Evolutionary conservation across 768 basidiomycete genomes (phyloP).

Genomic region (Udeniomyces megalosporus): DNA sequence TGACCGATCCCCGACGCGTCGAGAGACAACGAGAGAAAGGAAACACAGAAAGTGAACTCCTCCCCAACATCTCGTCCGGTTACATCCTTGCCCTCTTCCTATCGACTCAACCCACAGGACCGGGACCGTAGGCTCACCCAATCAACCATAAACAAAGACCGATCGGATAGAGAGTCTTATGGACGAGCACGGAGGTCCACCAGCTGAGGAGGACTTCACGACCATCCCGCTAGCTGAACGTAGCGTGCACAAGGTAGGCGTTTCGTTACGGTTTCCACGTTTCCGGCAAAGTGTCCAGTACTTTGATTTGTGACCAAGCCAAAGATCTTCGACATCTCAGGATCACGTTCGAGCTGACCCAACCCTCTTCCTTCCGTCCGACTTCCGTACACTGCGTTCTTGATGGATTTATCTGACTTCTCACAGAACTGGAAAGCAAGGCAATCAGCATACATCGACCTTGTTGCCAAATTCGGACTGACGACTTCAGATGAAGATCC

Average conservation of each 20-base stretch:
- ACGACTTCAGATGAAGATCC: constrained; percentile 88
- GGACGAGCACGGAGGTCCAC: constrained; percentile 51
- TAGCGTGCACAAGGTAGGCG: constrained; percentile 57
- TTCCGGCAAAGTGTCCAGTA: neutral
- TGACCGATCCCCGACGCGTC: no score
- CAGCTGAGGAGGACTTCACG: constrained; percentile 86
- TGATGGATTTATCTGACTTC: neutral
- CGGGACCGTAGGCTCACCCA: no score
- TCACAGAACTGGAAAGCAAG: constrained; percentile 87
- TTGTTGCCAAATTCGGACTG: constrained; percentile 70
- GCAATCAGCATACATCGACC: constrained; percentile 73
- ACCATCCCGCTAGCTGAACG: constrained; percentile 59
- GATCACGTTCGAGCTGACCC: neutral
- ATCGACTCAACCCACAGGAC: no score
- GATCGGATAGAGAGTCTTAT: neutral
- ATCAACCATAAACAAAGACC: no score
- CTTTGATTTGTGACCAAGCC: neutral
- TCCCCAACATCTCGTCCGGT: no score
- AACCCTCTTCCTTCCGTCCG: no score
- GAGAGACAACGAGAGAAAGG: no score
- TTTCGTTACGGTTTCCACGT: neutral
- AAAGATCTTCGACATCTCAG: neutral
- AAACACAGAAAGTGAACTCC: no score
- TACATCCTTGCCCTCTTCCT: no score
- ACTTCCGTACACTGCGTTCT: neutral